A percentile compares a stretch with the other conserved stretches of the same genome.
Evolutionary conservation across 257 asterid genomes (phyloP).

Genomic region (Solanum chmielewskii): DNA sequence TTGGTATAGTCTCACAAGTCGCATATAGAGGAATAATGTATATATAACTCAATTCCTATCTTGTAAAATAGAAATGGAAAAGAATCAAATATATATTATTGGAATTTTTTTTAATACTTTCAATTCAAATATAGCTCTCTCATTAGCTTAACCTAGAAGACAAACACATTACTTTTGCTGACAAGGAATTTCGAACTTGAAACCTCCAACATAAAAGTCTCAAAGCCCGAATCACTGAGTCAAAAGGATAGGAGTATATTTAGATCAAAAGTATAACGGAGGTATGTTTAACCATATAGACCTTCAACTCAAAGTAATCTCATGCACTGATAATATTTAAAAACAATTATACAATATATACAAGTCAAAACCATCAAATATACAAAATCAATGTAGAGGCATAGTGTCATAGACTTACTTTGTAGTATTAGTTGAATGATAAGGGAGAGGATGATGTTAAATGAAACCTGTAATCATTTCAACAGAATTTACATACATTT

Average conservation of each 20-base stretch:
- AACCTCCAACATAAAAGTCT: background rate
- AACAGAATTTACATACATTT: background rate
- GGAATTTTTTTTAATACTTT: fast-evolving
- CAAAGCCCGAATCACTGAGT: background rate
- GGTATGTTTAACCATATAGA: background rate
- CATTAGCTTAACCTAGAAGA: too few species aligned
- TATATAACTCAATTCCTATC: background rate
- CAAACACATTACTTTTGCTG: too few species aligned
- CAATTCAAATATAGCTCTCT: background rate
- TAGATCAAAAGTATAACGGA: background rate
- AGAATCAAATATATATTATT: background rate
- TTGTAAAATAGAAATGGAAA: background rate
- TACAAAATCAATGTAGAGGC: conserved; percentile 59
- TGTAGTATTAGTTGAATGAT: conserved; percentile 40
- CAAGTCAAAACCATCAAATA: background rate
- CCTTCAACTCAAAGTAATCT: background rate
- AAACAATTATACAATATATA: background rate
- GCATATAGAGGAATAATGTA: fast-evolving
- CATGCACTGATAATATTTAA: background rate
- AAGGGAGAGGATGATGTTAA: background rate
- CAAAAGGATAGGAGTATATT: background rate
- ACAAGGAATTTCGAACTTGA: fast-evolving
- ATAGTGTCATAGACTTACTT: conserved; percentile 20
- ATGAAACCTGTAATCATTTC: background rate
- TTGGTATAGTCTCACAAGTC: background rate